phyloP scores from a whole-genome alignment of 192 early-diverging fungal species.

The Entrophospora sp. region DNA sequence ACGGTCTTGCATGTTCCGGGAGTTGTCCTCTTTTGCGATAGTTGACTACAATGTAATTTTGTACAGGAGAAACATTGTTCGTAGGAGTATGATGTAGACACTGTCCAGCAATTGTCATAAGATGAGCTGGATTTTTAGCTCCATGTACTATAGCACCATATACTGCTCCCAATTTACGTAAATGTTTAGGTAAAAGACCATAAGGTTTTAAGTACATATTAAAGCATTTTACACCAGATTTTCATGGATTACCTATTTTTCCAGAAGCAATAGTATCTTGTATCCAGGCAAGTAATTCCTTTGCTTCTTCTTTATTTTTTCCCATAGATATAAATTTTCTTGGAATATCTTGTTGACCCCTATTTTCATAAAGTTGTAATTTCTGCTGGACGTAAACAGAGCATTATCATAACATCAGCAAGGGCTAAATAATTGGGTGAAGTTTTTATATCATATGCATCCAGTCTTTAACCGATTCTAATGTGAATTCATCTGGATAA shows the following conservation, averaged over 20 bases:
- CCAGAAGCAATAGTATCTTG: not conserved
- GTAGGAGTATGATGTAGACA: not conserved
- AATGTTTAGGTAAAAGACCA: too few relatives aligned
- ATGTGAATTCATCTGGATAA: conserved; percentile 4
- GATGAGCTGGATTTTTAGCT: not conserved
- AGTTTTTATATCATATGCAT: not conserved
- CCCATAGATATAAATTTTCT: not conserved
- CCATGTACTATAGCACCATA: not conserved
- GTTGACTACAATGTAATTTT: conserved; percentile 2
- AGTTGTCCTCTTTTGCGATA: conserved; percentile 5
- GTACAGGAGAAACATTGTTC: not conserved
- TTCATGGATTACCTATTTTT: not conserved
- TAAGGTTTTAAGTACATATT: not conserved
- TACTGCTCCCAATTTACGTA: conserved; percentile 1
- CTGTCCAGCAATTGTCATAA: not conserved
- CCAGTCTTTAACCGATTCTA: conserved; percentile 13
- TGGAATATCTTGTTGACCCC: not conserved
- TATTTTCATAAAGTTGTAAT: conserved; percentile 2
- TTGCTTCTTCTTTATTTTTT: not conserved
- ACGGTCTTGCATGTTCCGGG: too few relatives aligned
- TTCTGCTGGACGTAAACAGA: conserved; percentile 1
- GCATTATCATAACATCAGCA: conserved; percentile 12
- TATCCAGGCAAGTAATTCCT: not conserved
- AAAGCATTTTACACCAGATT: not conserved
- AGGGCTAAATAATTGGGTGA: not conserved